Percentiles rank a stretch among this genome's conserved stretches.
phyloP scores from a whole-genome alignment of 1,284 basidiomycete genomes.

The Sanghuangporus weigelae region DNA sequence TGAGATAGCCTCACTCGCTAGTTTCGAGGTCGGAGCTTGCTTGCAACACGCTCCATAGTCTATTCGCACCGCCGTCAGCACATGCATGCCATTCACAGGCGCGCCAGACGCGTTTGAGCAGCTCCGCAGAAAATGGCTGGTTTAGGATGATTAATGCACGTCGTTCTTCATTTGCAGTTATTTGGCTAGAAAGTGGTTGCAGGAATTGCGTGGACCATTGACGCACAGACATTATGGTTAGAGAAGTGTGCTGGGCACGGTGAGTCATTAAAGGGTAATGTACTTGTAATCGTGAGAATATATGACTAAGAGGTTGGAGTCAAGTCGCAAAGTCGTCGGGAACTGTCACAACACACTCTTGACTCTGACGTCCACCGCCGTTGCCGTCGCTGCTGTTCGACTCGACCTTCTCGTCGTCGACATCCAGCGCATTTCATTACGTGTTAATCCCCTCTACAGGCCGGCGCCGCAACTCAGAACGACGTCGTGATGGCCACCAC shows the following conservation, averaged over 20 bases:
- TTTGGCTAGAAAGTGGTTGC: neutral
- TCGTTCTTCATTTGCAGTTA: neutral
- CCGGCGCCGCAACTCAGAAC: neutral
- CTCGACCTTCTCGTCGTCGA: neutral
- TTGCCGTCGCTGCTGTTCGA: neutral
- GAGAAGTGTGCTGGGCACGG: neutral
- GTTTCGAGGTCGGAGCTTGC: slow-evolving; percentile 1
- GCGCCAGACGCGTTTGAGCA: slow-evolving; percentile 69
- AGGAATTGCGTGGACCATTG: slow-evolving; percentile 13
- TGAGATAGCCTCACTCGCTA: slow-evolving; percentile 24
- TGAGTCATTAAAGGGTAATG: neutral
- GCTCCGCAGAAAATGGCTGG: slow-evolving; percentile 67
- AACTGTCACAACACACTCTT: neutral
- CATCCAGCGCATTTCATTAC: neutral
- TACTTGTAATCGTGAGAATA: neutral
- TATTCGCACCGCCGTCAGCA: slow-evolving; percentile 94
- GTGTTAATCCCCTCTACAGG: neutral
- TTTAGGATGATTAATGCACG: slow-evolving; percentile 83
- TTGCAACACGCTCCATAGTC: slow-evolving; percentile 64
- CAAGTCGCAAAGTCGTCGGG: slow-evolving; percentile 9
- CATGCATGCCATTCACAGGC: slow-evolving; percentile 64
- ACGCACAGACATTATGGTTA: neutral
- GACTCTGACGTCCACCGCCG: slow-evolving; percentile 7
- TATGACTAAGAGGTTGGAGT: neutral
- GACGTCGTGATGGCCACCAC: slow-evolving; percentile 6